A percentile compares a stretch with the other conserved stretches of the same genome.
These are phyloP conservation scores for Cercospora citrullina DNA, from an alignment of 2,329 filamentous ascomycete genomes.

Conservation along the genomic window DNA sequence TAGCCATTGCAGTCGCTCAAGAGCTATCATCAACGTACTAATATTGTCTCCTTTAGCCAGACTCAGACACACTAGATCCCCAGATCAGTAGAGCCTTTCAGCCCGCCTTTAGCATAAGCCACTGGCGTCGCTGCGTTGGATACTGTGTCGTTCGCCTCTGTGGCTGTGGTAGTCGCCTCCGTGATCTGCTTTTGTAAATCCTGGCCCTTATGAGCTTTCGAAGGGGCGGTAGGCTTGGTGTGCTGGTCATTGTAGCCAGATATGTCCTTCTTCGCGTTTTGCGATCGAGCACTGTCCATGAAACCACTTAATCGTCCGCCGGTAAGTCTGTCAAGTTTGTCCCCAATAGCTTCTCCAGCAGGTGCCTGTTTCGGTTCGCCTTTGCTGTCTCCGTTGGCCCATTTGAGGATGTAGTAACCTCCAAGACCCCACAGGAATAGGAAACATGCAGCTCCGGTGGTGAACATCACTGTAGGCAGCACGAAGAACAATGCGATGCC, in stretches of 20 bases:
- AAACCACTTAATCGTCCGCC: constrained; percentile 43
- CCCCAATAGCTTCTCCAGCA: constrained; percentile 42
- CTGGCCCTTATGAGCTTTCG: constrained; percentile 16
- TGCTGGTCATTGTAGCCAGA: constrained; percentile 26
- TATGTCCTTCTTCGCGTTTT: constrained; percentile 27
- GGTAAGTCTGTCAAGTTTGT: constrained; percentile 44
- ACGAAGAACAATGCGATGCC: constrained; percentile 67
- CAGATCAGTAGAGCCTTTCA: constrained; percentile 32
- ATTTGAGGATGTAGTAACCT: constrained; percentile 55
- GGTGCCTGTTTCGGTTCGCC: constrained; percentile 21
- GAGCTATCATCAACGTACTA: background rate
- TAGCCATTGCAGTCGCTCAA: background rate
- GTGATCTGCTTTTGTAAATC: constrained; percentile 26
- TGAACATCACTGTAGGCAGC: constrained; percentile 67
- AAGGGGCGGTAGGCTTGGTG: constrained; percentile 20
- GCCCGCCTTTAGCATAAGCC: constrained; percentile 30
- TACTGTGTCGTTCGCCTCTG: constrained; percentile 24
- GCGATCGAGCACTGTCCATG: constrained; percentile 33
- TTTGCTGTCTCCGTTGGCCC: constrained; percentile 34
- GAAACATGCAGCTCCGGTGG: constrained; percentile 61
- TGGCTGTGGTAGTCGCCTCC: constrained; percentile 27
- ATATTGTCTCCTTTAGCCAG: background rate
- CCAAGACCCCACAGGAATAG: constrained; percentile 68
- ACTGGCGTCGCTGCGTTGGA: constrained; percentile 16
- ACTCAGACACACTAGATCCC: background rate